phyloP scores from a whole-genome alignment of 2,329 filamentous ascomycete species.

The Talaromyces sp. region DNA sequence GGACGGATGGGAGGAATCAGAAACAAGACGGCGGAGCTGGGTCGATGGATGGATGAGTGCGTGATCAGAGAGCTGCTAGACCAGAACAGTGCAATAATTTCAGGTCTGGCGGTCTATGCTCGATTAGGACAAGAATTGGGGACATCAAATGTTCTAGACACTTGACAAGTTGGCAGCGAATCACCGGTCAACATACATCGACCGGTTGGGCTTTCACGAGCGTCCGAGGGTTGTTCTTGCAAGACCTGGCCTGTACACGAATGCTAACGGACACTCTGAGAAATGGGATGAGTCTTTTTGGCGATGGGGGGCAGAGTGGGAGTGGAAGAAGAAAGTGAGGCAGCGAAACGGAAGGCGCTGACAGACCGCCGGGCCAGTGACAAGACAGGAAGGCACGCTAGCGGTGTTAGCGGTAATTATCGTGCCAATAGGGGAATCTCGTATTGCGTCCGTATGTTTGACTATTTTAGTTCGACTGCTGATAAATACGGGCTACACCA shows the following conservation, averaged over 20 bases:
- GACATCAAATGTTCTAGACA: slow-evolving; percentile 2
- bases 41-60: not conserved
- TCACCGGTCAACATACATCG: not conserved
- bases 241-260: not conserved
- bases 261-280: not conserved
- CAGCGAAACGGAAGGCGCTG: slow-evolving; percentile 34
- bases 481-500: not conserved
- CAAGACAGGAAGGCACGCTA: not conserved
- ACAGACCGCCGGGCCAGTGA: slow-evolving; percentile 22
- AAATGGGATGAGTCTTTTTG: not conserved
- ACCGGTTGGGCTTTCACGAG: not conserved
- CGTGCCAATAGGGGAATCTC: not conserved
- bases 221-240: not conserved
- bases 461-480: not conserved
- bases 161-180: not conserved
- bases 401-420: not conserved
- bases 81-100: not conserved
- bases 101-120: not conserved
- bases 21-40: no score
- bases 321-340: slow-evolving; percentile 28
- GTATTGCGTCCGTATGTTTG: not conserved
- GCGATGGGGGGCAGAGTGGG: no score
- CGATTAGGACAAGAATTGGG: not conserved
- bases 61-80: not conserved
- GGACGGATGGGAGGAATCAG: no score